Base-by-base conservation (phyloP, 371 early-diverging fungal genomes). In the Rhizomucor pusillus region DNA sequence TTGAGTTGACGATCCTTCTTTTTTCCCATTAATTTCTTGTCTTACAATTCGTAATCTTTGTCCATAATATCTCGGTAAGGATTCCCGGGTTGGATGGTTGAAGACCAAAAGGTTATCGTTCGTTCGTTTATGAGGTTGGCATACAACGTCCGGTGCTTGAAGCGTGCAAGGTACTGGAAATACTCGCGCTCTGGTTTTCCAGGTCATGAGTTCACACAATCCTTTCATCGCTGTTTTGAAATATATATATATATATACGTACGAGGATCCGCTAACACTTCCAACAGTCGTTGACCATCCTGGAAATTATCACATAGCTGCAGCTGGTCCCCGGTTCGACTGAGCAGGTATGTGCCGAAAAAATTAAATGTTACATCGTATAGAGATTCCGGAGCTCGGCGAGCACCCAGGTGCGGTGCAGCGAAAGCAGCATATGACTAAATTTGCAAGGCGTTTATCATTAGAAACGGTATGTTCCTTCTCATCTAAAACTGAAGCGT, bases 331-430 rank as follows among this genome's bases (percentile, higher is more conserved):
- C 84, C 86, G 46, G 82, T 73, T 33, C 79, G 68, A 36, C 81
- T 79, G 34, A 84, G 57, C 49, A 84, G 55, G 9, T 50, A 57
- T 1, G 79, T 70, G 46, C 74, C 69, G 4, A 77, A n/a, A 43
- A 59, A 73, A 59, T 85, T 86, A 56, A 81, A 85, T 1, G 85
- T 6, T 25, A 62, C 55, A n/a, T 67, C 68, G n/a, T 62, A 60
- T 0, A 55, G 35, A 4, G 66, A 56, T 14, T 39, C 43, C 1
- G 63, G 33, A 1, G 77, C 79, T 16, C 63, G 47, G 2, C 72
- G 60, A 11, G 80, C 82, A 0, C 93, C 92, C 37, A 90, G 65
- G 65, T 93, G 90, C 5, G 93, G 93, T 9, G 90, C 82, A 0
- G 92, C 92, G 68, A 91, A 82, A 1, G 92, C 87, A 10, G 79